phyloP scores from a whole-genome alignment of 306 rosid species.

The Erythrophleum fordii region DNA sequence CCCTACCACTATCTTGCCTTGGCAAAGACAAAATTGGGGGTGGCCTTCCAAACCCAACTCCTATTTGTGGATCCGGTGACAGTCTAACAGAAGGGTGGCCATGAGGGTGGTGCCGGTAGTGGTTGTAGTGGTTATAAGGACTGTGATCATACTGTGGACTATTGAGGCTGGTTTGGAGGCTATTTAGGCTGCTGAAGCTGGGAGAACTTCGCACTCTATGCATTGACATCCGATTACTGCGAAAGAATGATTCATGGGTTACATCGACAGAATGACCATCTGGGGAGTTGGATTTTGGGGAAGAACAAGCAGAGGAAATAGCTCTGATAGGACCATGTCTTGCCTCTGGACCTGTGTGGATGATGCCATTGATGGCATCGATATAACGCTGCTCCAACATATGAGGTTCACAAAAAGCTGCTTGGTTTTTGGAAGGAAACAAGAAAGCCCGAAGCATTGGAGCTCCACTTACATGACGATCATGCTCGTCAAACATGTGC shows the following conservation, averaged over 20 bases:
- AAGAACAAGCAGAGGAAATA: conserved; percentile 60
- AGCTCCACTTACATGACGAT: conserved; percentile 48
- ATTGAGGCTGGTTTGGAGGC: conserved; percentile 35
- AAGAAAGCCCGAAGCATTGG: conserved; percentile 68
- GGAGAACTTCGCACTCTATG: conserved; percentile 78
- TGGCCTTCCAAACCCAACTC: conserved; percentile 40
- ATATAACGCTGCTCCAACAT: conserved; percentile 68
- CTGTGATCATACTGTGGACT: conserved; percentile 34
- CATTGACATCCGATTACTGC: conserved; percentile 29
- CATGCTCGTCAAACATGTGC: conserved; percentile 78
- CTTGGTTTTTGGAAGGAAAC: conserved; percentile 53
- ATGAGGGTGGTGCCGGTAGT: conserved; percentile 29
- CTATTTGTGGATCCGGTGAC: conserved; percentile 37
- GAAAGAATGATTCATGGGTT: conserved; percentile 34
- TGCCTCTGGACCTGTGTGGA: conserved; percentile 30
- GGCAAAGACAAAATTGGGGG: conserved; percentile 28
- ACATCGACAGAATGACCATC: conserved; percentile 45
- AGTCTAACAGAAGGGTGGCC: conserved; percentile 31
- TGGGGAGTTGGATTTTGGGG: conserved; percentile 74
- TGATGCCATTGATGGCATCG: conserved; percentile 75
- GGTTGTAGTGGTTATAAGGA: conserved; percentile 26
- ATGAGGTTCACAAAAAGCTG: conserved; percentile 43
- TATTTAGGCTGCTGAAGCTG: conserved; percentile 47
- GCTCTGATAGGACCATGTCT: conserved; percentile 21
- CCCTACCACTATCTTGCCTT: conserved; percentile 37